These are phyloP conservation scores for Cudoniella acicularis DNA, from an alignment of 495 filamentous ascomycete genomes.

Conservation along the genomic window DNA sequence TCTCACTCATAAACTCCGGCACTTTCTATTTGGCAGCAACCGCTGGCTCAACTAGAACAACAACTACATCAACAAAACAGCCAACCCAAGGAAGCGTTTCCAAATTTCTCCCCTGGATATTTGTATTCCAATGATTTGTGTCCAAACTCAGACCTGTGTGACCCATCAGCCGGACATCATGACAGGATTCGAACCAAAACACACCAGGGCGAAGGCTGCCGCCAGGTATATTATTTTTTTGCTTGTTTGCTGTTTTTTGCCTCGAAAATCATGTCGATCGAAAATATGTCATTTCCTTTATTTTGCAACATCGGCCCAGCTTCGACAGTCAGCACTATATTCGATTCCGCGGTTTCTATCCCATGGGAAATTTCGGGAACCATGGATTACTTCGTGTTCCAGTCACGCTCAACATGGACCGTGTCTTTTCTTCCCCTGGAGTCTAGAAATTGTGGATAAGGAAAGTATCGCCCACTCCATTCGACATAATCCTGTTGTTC, in stretches of 20 bases:
- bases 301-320: background rate
- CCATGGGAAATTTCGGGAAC: conserved; percentile 1
- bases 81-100: conserved; percentile 6
- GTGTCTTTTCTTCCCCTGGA: background rate
- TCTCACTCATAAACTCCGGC: background rate
- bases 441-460: background rate
- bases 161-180: conserved; percentile 22
- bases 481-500: background rate
- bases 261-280: conserved; percentile 19
- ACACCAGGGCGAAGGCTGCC: conserved; percentile 22
- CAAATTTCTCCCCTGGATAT: conserved; percentile 4
- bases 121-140: conserved; percentile 24
- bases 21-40: conserved; percentile 4
- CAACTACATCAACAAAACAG: conserved; percentile 1
- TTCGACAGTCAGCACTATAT: conserved; percentile 2
- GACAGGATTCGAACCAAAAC: conserved; percentile 21
- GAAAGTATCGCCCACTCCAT: background rate
- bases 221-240: conserved; percentile 28
- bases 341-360: background rate
- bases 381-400: conserved; percentile 6
- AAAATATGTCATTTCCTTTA: conserved; percentile 19
- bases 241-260: conserved; percentile 10
- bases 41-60: conserved; percentile 7
- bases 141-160: conserved; percentile 22
- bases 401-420: conserved; percentile 3